These are phyloP conservation scores for Plasmodium inui DNA, from an alignment of 169 alveolate genomes.

Conservation along the genomic window DNA sequence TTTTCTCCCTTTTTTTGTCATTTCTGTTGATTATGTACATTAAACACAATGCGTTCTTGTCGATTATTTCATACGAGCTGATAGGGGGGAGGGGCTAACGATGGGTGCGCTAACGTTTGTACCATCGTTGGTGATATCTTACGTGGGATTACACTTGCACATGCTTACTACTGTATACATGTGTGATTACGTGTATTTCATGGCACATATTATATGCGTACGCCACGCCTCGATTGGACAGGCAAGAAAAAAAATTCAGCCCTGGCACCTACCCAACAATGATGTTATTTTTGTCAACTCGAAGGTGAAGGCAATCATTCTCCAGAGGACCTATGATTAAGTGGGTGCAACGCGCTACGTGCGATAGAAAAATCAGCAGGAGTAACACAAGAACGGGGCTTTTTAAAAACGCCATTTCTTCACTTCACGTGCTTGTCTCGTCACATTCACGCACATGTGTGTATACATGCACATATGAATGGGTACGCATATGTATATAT, in stretches of 20 bases:
- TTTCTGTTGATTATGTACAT: slow-evolving; percentile 26
- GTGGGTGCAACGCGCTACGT: slow-evolving; percentile 46
- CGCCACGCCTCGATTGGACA: neutral
- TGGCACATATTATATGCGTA: neutral
- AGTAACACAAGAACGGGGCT: neutral
- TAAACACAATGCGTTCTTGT: slow-evolving; percentile 11
- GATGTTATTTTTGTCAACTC: slow-evolving; percentile 26
- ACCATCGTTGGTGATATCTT: neutral
- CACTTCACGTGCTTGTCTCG: slow-evolving; percentile 13
- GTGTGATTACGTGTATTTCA: neutral
- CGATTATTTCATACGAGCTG: slow-evolving; percentile 67
- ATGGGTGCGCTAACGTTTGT: neutral
- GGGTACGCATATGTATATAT: neutral
- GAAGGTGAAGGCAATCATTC: slow-evolving; percentile 51
- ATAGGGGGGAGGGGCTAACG: neutral
- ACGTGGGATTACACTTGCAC: neutral
- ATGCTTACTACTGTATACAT: neutral
- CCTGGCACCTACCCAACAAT: slow-evolving; percentile 58
- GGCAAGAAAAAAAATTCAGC: neutral
- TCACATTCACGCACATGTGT: neutral
- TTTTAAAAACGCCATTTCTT: slow-evolving; percentile 23
- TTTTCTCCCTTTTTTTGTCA: slow-evolving; percentile 24
- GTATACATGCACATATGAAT: neutral
- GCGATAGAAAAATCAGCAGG: neutral
- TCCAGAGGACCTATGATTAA: slow-evolving; percentile 40